A percentile compares a stretch with the other conserved stretches of the same genome.
Evolutionary conservation across 306 rosid species (phyloP).

Genomic region (Ormosia semicastrata): DNA sequence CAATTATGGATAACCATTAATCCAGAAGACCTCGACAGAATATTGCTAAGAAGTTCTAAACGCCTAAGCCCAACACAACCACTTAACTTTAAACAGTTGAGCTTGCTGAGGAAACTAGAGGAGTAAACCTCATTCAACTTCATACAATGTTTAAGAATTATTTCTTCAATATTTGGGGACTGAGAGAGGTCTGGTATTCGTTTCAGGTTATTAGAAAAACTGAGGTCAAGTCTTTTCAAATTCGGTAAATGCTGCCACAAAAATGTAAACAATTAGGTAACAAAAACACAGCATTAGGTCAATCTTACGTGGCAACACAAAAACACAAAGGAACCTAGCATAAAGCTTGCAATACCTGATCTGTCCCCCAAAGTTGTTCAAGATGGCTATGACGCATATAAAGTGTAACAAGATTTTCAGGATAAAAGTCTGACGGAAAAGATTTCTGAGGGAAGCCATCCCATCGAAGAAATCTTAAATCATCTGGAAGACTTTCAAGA

Average conservation of each 20-base stretch:
- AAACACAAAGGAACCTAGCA: too few relatives aligned
- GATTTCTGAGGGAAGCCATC: not conserved
- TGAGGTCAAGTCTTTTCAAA: conserved; percentile 25
- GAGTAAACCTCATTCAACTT: conserved; percentile 20
- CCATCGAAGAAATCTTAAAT: conserved; percentile 20
- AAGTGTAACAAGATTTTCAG: conserved; percentile 9
- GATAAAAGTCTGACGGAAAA: not conserved
- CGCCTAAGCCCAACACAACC: not conserved
- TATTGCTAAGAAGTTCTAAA: conserved; percentile 14
- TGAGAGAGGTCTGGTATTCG: conserved; percentile 16
- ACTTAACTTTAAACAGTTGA: conserved; percentile 2
- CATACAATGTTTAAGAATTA: not conserved
- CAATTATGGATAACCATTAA: not conserved
- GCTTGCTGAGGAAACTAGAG: conserved; percentile 16
- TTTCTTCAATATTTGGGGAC: conserved; percentile 30
- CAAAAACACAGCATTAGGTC: not conserved
- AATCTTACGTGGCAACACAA: too few relatives aligned
- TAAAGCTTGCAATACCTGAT: conserved; percentile 10
- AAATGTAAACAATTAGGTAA: not conserved
- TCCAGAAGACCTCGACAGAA: conserved; percentile 12
- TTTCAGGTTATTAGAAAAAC: not conserved
- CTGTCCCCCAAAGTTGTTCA: conserved; percentile 19
- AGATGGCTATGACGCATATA: not conserved
- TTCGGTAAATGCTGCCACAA: conserved; percentile 12
- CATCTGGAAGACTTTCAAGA: not conserved